These are phyloP conservation scores for Leccinum olivaceopallidum DNA, from an alignment of 768 basidiomycete genomes.

Conservation along the genomic window DNA sequence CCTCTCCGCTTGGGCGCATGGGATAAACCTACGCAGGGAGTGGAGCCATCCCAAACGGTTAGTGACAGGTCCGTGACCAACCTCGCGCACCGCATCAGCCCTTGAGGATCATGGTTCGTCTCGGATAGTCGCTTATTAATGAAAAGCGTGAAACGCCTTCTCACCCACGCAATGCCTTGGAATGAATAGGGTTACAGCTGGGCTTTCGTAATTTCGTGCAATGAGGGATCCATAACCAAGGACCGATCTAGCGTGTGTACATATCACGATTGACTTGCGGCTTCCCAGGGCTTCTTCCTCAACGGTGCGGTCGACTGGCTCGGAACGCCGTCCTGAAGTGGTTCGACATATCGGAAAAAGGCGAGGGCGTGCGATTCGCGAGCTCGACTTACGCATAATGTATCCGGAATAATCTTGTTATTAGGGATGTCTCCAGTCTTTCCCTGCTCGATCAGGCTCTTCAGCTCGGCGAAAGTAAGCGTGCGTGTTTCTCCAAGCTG, in stretches of 20 bases:
- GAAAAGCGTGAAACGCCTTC: conserved; percentile 7
- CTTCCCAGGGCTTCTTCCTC: conserved; percentile 74
- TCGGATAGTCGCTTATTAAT: conserved; percentile 7
- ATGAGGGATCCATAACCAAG: conserved; percentile 7
- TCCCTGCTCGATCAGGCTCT: conserved; percentile 70
- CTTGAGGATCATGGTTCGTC: conserved; percentile 10
- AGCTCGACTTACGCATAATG: conserved; percentile 53
- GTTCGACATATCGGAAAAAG: conserved; percentile 3
- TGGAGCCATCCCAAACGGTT: background rate
- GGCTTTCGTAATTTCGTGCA: conserved; percentile 17
- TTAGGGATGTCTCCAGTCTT: conserved; percentile 75
- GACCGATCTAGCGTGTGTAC: conserved; percentile 13
- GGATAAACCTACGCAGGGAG: background rate
- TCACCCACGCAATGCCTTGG: conserved; percentile 12
- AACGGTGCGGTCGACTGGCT: conserved; percentile 52
- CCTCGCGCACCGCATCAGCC: conserved; percentile 3
- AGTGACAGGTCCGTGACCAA: conserved; percentile 5
- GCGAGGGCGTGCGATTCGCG: background rate
- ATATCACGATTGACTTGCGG: conserved; percentile 17
- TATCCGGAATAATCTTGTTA: conserved; percentile 70
- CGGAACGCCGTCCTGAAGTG: conserved; percentile 50
- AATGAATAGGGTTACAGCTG: conserved; percentile 12
- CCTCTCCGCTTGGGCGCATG: background rate
- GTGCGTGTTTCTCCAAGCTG: conserved; percentile 31
- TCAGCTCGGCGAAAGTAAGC: conserved; percentile 67